Evolutionary conservation across 352 stramenopile genomes (phyloP), one percentile per base, ranked within the genome.

Genomic region (Phytophthora cryptogea): DNA sequence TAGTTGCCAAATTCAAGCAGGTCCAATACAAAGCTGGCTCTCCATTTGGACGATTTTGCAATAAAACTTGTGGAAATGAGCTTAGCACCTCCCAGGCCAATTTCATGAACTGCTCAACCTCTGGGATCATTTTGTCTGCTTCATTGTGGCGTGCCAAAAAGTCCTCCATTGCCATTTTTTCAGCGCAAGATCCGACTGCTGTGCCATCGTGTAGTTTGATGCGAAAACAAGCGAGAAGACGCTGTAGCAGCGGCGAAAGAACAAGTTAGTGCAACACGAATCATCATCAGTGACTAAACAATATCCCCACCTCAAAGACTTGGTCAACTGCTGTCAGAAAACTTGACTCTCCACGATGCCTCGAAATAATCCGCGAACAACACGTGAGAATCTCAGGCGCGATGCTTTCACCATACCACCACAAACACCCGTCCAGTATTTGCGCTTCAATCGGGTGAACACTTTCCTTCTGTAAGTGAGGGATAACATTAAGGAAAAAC

Each of bases 21-120:
- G 68, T 56, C 70, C 68, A 88, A 39, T 70, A 80, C 5, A 83
- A 37, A 10, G 56, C 69, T 14, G 58, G 64, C 28, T 68, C 62
- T 40, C 59, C 66, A 1, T 69, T 59, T 11, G 20, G 43, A 30
- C 50, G 69, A 7, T 41, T 37, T 28, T 68, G 49, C 43, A 64
- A 39, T 14, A 90, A 43, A 10, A 72, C 56, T 36, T 66, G 46
- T 5, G 81, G 70, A 31, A 86, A 88, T 31, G 55, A 74, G n/a
- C 55, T 72, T 30, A 86, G 60, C 4, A 83, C 56, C 20, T 76
- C 65, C 0, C 65, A 63, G 2, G 66, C 20, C n/a, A 89, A 54
- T 26, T 61, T 57, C 46, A 91, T 70, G 43, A 88, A 76, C 55
- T 88, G 68, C 17, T 81, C 61, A 46, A 88, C 66, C 54, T 88